Evolutionary conservation across 2,329 filamentous ascomycete species (phyloP).

Genomic region (Leptographium galeiforme): DNA sequence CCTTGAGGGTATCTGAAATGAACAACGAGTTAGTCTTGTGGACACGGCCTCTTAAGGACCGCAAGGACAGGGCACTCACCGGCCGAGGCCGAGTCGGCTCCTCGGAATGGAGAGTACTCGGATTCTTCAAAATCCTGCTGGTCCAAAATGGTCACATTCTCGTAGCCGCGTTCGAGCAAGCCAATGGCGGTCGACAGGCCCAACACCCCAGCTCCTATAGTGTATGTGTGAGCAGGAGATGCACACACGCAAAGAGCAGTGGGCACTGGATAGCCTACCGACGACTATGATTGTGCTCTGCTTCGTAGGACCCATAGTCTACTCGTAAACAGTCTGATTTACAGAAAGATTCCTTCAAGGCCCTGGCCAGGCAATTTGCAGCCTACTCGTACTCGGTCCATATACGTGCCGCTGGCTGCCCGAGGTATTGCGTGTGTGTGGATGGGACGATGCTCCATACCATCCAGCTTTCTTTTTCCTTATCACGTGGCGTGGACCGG

Average conservation of each 20-base stretch:
- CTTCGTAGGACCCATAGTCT: neutral
- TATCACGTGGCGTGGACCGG: too few species aligned
- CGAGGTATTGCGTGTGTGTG: too few species aligned
- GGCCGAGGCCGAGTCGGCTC: neutral
- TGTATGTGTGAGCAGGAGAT: neutral
- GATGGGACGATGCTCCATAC: too few species aligned
- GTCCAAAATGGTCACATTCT: neutral
- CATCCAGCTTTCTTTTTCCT: too few species aligned
- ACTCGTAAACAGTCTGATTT: neutral
- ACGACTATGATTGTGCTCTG: neutral
- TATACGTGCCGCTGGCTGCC: neutral
- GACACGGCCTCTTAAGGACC: neutral
- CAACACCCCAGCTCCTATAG: conserved; percentile 1
- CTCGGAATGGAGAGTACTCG: neutral
- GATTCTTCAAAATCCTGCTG: neutral
- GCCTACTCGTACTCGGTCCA: neutral
- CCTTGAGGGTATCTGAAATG: neutral
- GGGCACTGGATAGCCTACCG: neutral
- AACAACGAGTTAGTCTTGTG: too few species aligned
- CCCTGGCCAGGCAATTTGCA: too few species aligned
- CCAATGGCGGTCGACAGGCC: conserved; percentile 1
- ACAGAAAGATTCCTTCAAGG: neutral
- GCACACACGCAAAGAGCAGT: neutral
- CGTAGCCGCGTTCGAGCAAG: conserved; percentile 1
- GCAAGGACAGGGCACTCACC: neutral